Conservation (phyloP, 1,284 basidiomycete genomes). For the Malassezia arunalokei region DNA sequence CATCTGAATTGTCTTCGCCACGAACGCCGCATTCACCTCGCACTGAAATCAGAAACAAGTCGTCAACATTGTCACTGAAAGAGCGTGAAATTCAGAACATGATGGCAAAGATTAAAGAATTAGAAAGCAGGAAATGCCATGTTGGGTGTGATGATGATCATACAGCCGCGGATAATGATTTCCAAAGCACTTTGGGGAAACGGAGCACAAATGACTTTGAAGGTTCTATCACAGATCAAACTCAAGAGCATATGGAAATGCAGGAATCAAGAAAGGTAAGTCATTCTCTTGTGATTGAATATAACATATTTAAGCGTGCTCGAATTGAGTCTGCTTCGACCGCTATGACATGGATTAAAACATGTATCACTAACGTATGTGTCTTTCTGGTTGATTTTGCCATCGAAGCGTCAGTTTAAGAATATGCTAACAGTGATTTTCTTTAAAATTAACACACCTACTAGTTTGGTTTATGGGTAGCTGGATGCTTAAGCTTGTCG, state of each 20-base stretch:
- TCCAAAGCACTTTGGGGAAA: neutral
- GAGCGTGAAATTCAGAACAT: constrained; percentile 10
- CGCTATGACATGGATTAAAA: neutral
- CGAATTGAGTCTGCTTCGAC: neutral
- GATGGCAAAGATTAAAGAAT: constrained; percentile 1
- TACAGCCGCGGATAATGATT: neutral
- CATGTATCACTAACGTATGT: constrained; percentile 2
- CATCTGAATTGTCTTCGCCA: too few relatives aligned
- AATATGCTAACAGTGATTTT: too few relatives aligned
- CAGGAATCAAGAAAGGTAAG: neutral
- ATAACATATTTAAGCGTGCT: constrained; percentile 3
- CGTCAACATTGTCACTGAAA: neutral
- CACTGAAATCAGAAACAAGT: neutral
- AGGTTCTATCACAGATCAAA: neutral
- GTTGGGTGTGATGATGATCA: neutral
- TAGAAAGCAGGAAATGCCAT: constrained; percentile 3
- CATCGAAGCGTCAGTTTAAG: too few relatives aligned
- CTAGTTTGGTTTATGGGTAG: too few relatives aligned
- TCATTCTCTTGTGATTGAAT: neutral
- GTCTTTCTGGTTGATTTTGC: neutral
- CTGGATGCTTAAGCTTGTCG: too few relatives aligned
- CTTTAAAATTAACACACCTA: too few relatives aligned
- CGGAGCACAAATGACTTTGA: neutral
- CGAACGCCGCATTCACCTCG: neutral
- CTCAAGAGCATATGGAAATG: neutral